Conservation (phyloP, 805 yeast species). For the Candida peoriensis region DNA sequence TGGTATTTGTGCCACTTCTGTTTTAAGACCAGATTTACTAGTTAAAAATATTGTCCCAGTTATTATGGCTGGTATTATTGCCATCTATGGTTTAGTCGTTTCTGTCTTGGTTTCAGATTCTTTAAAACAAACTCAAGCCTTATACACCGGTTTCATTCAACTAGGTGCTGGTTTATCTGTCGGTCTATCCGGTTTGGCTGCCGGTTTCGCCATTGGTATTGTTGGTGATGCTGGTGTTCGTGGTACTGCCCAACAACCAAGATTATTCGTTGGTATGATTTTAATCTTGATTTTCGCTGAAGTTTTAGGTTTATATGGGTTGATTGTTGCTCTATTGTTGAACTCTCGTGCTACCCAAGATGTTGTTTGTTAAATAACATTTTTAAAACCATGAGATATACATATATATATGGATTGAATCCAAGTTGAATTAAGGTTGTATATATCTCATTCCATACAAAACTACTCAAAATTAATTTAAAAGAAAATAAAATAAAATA, state of each 20-base stretch:
- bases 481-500: too few relatives aligned
- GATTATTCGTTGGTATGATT: constrained; percentile 97
- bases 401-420: too few relatives aligned
- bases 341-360: constrained; percentile 97
- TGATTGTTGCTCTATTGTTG: constrained; percentile 94
- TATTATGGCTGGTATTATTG: constrained; percentile 99
- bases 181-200: constrained; percentile 95
- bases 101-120: constrained; percentile 91
- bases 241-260: constrained; percentile 97
- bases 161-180: constrained; percentile 97
- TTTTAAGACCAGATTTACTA: constrained; percentile 92
- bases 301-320: constrained; percentile 97
- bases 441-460: too few relatives aligned
- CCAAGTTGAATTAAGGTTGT: too few relatives aligned
- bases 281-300: constrained; percentile 98
- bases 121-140: constrained; percentile 83
- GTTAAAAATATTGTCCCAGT: constrained; percentile 95
- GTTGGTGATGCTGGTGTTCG: constrained; percentile 99
- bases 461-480: too few relatives aligned
- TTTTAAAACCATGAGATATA: background rate
- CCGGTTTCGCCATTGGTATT: constrained; percentile 98
- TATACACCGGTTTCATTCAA: constrained; percentile 96
- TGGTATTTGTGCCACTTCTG: constrained; percentile 98
- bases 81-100: constrained; percentile 96
- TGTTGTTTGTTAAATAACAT: constrained; percentile 58